Evolutionary conservation across 805 yeast species (phyloP).

Genomic region (Metschnikowia reukaufii): DNA sequence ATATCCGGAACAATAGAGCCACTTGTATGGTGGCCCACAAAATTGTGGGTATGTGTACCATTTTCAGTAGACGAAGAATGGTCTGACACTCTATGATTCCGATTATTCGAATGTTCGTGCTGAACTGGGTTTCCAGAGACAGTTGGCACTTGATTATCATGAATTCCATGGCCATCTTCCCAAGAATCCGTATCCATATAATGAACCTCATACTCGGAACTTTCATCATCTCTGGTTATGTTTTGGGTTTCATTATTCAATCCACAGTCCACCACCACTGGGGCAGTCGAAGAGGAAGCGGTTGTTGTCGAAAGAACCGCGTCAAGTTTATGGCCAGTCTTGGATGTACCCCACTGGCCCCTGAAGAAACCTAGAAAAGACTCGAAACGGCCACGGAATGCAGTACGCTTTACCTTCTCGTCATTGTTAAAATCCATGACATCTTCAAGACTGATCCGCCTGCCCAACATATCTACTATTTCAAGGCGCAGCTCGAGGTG

Average conservation of each 20-base stretch:
- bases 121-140: too few species aligned
- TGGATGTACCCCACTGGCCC: neutral
- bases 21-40: too few species aligned
- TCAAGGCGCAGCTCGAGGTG: constrained; percentile 51
- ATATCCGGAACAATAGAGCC: too few species aligned
- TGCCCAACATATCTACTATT: constrained; percentile 59
- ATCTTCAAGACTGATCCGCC: constrained; percentile 53
- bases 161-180: too few species aligned
- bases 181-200: constrained; percentile 29
- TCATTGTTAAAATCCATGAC: constrained; percentile 23
- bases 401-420: constrained; percentile 25
- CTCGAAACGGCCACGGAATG: constrained; percentile 35
- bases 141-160: too few species aligned
- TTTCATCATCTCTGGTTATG: constrained; percentile 6
- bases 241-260: too few species aligned
- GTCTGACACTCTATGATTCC: too few species aligned
- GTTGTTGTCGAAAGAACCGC: neutral
- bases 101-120: too few species aligned
- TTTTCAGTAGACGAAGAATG: too few species aligned
- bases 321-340: neutral
- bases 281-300: neutral
- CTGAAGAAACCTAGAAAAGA: constrained; percentile 11
- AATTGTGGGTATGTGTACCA: too few species aligned
- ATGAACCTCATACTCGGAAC: constrained; percentile 25
- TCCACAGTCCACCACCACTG: constrained; percentile 6